A percentile compares a stretch with the other conserved stretches of the same genome.
These are phyloP conservation scores for Malus domestica DNA, from an alignment of 306 rosid genomes.

Conservation along the genomic window ASM211411v1 NC_041800.1:20961233-20961732, in stretches of 20 bases:
- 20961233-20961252: background rate
- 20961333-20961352: too few relatives aligned
- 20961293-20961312: background rate
- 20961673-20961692: too few relatives aligned
- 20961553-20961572: background rate
- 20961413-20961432: too few relatives aligned
- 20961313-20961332: too few relatives aligned
- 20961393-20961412: too few relatives aligned
- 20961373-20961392: background rate
- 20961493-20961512: background rate
- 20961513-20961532: background rate
- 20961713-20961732: too few relatives aligned
- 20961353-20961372: background rate
- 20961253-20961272: background rate
- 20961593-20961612: background rate
- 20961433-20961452: too few relatives aligned
- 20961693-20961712: too few relatives aligned
- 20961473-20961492: background rate
- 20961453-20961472: too few relatives aligned
- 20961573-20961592: background rate
- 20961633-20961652: too few relatives aligned
- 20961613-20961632: too few relatives aligned
- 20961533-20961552: background rate
- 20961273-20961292: background rate
- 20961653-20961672: too few relatives aligned